phyloP scores from a whole-genome alignment of 306 rosid species.

The Lupinus albus region DNA sequence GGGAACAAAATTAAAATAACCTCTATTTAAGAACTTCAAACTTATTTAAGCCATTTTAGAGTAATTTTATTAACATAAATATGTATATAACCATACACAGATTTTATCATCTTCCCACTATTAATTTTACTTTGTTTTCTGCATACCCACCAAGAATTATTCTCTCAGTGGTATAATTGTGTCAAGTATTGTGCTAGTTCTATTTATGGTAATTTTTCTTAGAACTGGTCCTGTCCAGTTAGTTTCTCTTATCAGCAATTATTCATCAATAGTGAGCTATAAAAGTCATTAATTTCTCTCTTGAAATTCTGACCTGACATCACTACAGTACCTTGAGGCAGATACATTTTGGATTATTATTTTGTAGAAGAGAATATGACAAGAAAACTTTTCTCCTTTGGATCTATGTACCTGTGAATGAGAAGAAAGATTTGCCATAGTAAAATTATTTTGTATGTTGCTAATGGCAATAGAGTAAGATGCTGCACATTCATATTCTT shows the following conservation, averaged over 20 bases:
- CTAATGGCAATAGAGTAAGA: slow-evolving; percentile 52
- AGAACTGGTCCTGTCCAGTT: background rate
- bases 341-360: slow-evolving; percentile 42
- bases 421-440: slow-evolving; percentile 45
- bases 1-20: no score
- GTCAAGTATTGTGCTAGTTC: background rate
- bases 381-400: slow-evolving; percentile 41
- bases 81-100: no score
- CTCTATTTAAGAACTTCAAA: no score
- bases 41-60: no score
- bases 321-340: slow-evolving; percentile 10
- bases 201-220: background rate
- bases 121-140: no score
- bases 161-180: background rate
- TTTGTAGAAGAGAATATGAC: slow-evolving; percentile 51
- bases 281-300: slow-evolving; percentile 17
- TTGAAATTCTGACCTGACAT: slow-evolving; percentile 39
- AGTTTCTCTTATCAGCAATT: slow-evolving; percentile 21
- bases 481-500: slow-evolving; percentile 61
- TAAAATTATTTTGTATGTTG: slow-evolving; percentile 53
- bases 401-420: slow-evolving; percentile 47
- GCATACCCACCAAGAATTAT: no score
- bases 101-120: no score
- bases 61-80: no score
- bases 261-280: slow-evolving; percentile 2